A percentile compares a stretch with the other conserved stretches of the same genome.
Evolutionary conservation across 106 monocot species (phyloP).

Genomic region (Allium sativum): DNA sequence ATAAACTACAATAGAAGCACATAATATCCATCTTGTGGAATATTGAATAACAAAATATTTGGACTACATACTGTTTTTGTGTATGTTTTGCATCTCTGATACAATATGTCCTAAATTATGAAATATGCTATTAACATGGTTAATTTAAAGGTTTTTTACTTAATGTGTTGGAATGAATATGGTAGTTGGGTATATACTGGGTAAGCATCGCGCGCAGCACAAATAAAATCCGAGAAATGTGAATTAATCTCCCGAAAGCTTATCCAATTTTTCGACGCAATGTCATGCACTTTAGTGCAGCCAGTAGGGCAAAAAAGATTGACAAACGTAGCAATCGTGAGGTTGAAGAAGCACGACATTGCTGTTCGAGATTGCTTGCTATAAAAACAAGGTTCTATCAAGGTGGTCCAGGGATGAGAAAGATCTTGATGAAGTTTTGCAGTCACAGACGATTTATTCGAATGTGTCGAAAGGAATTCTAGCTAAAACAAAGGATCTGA

Average conservation of each 20-base stretch:
- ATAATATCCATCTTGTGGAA: too few species aligned
- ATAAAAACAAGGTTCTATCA: conserved; percentile 98
- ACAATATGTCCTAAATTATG: too few species aligned
- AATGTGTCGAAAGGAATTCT: conserved; percentile 89
- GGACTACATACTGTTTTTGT: too few species aligned
- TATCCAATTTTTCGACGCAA: too few species aligned
- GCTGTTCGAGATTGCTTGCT: conserved; percentile 97
- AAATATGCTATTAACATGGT: too few species aligned
- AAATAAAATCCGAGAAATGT: too few species aligned
- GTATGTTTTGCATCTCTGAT: too few species aligned
- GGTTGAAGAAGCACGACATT: conserved; percentile 78
- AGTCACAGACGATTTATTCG: conserved; percentile 74
- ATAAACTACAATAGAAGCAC: too few species aligned
- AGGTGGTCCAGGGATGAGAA: conserved; percentile 88
- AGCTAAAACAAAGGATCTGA: conserved; percentile 77
- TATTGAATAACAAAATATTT: too few species aligned
- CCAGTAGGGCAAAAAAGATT: conserved; percentile 95
- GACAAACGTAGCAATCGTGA: conserved; percentile 96
- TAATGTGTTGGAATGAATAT: not conserved
- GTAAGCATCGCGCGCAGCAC: too few species aligned
- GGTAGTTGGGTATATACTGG: not conserved
- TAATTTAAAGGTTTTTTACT: not conserved
- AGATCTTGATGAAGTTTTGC: conserved; percentile 88
- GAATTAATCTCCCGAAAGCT: too few species aligned
- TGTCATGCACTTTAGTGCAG: conserved; percentile 69